Evolutionary conservation across 2,329 filamentous ascomycete species (phyloP).

Genomic region (Pseudogymnoascus sp.): DNA sequence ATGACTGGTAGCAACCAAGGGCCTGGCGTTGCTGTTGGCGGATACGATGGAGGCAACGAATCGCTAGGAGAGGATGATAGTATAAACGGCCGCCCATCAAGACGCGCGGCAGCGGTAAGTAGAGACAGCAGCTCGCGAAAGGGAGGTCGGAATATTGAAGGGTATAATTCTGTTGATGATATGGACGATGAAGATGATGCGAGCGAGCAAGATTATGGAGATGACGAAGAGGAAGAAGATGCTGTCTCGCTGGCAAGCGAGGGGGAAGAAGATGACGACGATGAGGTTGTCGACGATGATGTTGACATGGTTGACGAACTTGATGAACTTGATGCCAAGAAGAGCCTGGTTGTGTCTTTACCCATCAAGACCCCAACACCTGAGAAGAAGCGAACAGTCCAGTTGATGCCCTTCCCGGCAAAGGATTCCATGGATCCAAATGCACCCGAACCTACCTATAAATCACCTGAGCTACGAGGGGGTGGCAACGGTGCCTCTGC

Average conservation of each 20-base stretch:
- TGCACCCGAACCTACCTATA: slow-evolving; percentile 29
- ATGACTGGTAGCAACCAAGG: slow-evolving; percentile 44
- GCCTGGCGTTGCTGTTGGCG: slow-evolving; percentile 25
- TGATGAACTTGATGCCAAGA: slow-evolving; percentile 39
- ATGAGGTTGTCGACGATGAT: slow-evolving; percentile 40
- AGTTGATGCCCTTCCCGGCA: slow-evolving; percentile 25
- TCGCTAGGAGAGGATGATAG: slow-evolving; percentile 39
- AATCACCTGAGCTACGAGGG: slow-evolving; percentile 20
- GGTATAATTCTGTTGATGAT: slow-evolving; percentile 54
- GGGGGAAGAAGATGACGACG: slow-evolving; percentile 35
- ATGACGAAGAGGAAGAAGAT: slow-evolving; percentile 65
- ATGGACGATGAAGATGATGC: slow-evolving; percentile 63
- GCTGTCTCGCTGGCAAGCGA: slow-evolving; percentile 57
- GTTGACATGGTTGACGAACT: slow-evolving; percentile 48
- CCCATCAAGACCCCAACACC: slow-evolving; percentile 37
- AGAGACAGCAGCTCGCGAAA: slow-evolving; percentile 26
- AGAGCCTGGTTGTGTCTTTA: slow-evolving; percentile 71
- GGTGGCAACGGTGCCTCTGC: slow-evolving; percentile 22
- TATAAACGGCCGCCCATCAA: slow-evolving; percentile 32
- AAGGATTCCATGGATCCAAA: background rate
- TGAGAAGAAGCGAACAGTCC: slow-evolving; percentile 25
- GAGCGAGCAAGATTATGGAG: slow-evolving; percentile 68
- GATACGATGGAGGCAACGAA: slow-evolving; percentile 37
- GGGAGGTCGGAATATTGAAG: slow-evolving; percentile 41
- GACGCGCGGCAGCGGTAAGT: slow-evolving; percentile 29